phyloP scores from a whole-genome alignment of 768 basidiomycete genomes.

The Clavulina sp. region DNA sequence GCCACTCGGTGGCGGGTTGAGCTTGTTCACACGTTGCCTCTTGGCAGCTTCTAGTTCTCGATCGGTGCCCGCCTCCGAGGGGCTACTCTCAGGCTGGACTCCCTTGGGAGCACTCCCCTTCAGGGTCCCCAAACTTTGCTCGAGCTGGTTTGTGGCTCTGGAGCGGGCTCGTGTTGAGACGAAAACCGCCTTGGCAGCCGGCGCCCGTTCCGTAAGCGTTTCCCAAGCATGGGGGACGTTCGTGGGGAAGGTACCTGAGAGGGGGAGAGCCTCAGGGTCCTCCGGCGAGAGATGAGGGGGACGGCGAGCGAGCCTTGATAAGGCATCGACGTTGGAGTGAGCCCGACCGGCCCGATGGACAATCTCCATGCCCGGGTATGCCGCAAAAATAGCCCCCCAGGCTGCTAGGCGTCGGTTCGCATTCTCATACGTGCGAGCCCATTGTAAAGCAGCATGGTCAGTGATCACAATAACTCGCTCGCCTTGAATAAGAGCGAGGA shows the following conservation, averaged over 20 bases:
- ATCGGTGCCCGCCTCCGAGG: background rate
- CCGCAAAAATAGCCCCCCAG: constrained; percentile 15
- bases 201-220: too few relatives aligned
- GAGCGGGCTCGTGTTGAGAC: too few relatives aligned
- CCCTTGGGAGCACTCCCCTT: background rate
- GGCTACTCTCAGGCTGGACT: background rate
- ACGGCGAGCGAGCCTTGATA: constrained; percentile 17
- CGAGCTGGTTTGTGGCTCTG: too few relatives aligned
- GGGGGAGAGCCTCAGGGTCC: background rate
- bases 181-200: too few relatives aligned
- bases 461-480: constrained; percentile 16
- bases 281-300: background rate
- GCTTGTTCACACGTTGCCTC: too few relatives aligned
- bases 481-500: constrained; percentile 23
- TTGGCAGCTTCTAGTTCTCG: too few relatives aligned
- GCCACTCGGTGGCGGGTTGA: background rate
- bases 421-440: constrained; percentile 24
- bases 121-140: too few relatives aligned
- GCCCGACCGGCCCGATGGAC: constrained; percentile 24
- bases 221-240: too few relatives aligned
- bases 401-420: constrained; percentile 21
- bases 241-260: too few relatives aligned
- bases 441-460: constrained; percentile 19
- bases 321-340: constrained; percentile 26
- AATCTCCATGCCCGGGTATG: constrained; percentile 22